Conservation (phyloP, 1,284 basidiomycete species). For the Wallemia mellicola region DNA sequence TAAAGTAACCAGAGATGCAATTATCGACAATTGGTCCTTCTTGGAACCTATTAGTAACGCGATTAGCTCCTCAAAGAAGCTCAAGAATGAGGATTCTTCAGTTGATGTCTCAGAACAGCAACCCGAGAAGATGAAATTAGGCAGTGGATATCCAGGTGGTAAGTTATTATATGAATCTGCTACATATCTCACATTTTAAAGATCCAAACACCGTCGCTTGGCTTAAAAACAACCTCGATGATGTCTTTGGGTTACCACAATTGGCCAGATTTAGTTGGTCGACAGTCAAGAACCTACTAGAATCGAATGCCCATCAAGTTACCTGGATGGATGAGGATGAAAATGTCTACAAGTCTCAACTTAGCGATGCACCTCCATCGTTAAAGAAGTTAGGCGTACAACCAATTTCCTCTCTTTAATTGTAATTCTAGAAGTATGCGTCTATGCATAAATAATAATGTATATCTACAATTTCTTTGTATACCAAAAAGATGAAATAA, state of each 20-base stretch:
- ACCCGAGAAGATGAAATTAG: conserved; percentile 10
- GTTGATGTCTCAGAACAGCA: conserved; percentile 2
- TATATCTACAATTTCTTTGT: not conserved
- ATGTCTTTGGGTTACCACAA: conserved; percentile 73
- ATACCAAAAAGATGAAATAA: not conserved
- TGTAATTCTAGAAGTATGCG: not conserved
- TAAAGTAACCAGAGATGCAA: conserved; percentile 78
- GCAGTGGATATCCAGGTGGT: conserved; percentile 58
- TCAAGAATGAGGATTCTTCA: conserved; percentile 2
- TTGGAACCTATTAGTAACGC: conserved; percentile 13
- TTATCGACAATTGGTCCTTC: conserved; percentile 50
- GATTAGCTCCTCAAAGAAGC: not conserved
- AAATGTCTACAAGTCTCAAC: not conserved
- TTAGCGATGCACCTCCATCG: not conserved
- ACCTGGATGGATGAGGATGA: conserved; percentile 26
- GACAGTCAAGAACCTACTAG: conserved; percentile 59
- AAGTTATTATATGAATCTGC: conserved; percentile 4
- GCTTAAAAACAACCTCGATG: conserved; percentile 45
- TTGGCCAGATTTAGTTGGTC: conserved; percentile 87
- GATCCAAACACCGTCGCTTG: conserved; percentile 81
- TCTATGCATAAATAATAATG: not conserved
- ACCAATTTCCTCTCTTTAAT: not conserved
- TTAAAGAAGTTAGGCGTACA: not conserved
- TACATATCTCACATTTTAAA: conserved; percentile 11
- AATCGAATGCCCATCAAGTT: conserved; percentile 42